Evolutionary conservation across 352 stramenopile genomes (phyloP).

Genomic region (Poterioochromonas sp.): DNA sequence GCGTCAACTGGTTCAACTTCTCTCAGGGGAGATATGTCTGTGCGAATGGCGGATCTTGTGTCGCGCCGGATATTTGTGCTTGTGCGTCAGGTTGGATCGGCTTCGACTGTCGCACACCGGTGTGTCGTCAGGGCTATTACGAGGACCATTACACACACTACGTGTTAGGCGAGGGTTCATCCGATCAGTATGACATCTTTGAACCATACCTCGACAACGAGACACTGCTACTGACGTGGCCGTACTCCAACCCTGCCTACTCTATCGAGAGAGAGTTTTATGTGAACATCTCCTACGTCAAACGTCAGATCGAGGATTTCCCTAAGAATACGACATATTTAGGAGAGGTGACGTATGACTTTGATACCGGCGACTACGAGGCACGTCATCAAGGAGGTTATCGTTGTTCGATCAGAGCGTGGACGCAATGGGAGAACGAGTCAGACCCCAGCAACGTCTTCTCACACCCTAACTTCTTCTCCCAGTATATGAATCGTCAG

Average conservation of each 20-base stretch:
- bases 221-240: conserved; percentile 42
- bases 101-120: conserved; percentile 89
- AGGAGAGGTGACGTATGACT: conserved; percentile 21
- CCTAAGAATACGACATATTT: conserved; percentile 25
- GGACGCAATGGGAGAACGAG: conserved; percentile 87
- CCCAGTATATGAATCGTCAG: conserved; percentile 80
- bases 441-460: conserved; percentile 73
- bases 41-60: conserved; percentile 81
- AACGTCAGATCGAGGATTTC: conserved; percentile 25
- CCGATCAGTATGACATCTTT: conserved; percentile 50
- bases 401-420: conserved; percentile 77
- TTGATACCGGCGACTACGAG: conserved; percentile 17
- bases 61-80: conserved; percentile 73
- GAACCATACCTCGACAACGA: conserved; percentile 50
- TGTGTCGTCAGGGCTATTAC: conserved; percentile 85
- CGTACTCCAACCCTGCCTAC: conserved; percentile 51
- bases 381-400: conserved; percentile 73
- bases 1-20: conserved; percentile 66
- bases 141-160: conserved; percentile 61
- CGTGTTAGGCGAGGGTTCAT: conserved; percentile 50
- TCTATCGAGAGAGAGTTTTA: conserved; percentile 49
- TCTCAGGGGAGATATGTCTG: conserved; percentile 84
- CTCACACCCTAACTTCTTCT: conserved; percentile 91
- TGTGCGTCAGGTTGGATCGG: conserved; percentile 80
- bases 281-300: conserved; percentile 37